Base-by-base conservation (phyloP, 805 yeast genomes). In the Ogataea glucozyma region DNA sequence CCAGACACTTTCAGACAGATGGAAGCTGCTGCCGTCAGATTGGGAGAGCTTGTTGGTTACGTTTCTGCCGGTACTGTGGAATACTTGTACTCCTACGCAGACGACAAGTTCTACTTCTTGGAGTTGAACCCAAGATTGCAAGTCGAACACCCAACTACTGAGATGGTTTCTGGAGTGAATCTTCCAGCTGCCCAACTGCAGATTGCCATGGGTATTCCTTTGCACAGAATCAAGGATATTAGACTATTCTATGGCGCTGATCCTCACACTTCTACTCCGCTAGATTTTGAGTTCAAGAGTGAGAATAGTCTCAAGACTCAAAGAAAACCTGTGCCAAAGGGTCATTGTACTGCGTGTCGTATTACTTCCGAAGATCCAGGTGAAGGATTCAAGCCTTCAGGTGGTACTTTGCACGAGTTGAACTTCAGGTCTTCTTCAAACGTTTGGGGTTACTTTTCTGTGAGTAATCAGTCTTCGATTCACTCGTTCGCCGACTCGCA, bases 21-120 rank as follows among this genome's bases (percentile, higher is more conserved):
- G 99, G 99, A 93, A 69, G 78, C 80, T 53, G 97, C 99, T 41
- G 99, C 99, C 17, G 97, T 93, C 22, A 81, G 99, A 72, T 79
- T 93, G 55, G 99, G 99, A 67, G 80, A 83, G 66, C 78, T 93
- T 53, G 99, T 93, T 41, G 99, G 99, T 53, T 93, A 93, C 61
- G 99, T 93, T 24, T 88, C 97, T 49, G 98, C 99, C 20, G 99
- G 99, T 78, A 93, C 99, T 34, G 98, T 93, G 43, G 99, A 93
- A 70, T 93, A 93, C 70, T 76, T 93, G 57, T 93, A 93, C 66
- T 88, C 97, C 20, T 93, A 89, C 65, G 79, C 86, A 44, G 97
- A 93, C 48, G 90, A 91, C 68, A 88, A 90, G 65, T 93, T 91
- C 65, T 93, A 90, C 76, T 93, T 93, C 69, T 76, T 93, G 65